Base-by-base conservation (phyloP, 345 rosid species). In the Pseudoturritis turrita region DNA sequence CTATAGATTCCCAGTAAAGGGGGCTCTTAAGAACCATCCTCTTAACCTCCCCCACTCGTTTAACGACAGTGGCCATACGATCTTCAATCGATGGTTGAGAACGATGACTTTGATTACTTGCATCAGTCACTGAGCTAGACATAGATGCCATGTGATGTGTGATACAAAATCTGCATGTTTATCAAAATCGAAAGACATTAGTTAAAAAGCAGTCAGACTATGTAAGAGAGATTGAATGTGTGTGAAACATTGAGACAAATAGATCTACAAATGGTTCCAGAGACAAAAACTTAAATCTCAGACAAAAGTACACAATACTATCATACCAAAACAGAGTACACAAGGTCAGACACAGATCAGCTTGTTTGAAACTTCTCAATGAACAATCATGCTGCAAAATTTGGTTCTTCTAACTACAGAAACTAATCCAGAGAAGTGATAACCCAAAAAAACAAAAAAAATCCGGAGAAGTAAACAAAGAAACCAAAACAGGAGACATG, bases 1-100 rank as follows among this genome's bases (percentile, higher is more conserved):
- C 62, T 36, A 65, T 22, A 36, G 70, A 66, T 39, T 25, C 61
- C 71, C 61, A 66, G 40, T 66, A 52, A 7, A 66, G 61, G 0
- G 61, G 51, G 50, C 61, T 66, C 40, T 25, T 52, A 25, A 5
- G 5, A 66, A 52, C 50, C 60, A 66, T 4, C 14, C 26, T 19
- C 11, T 7, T 2, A 52, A 66, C 51, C 17, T 52, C 51, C 1
- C 51, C 61, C 2, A 66, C 51, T 39, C 28, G 39, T 2, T 39
- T 7, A 12, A 66, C 71, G 10, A 66, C 1, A 52, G 39, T 14
- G 12, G 39, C 50, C 51, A 61, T 61, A 41, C 5, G 47, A 39
- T 59, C 18, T 18, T 64, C 69, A 14, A 47, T 33, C 14, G 69
- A 31, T 47, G 10, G 45, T 47, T 64, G 26, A 22, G 7, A 5